Base-by-base conservation (phyloP, 352 stramenopile genomes). In the Globisporangium uncinulatum region DNA sequence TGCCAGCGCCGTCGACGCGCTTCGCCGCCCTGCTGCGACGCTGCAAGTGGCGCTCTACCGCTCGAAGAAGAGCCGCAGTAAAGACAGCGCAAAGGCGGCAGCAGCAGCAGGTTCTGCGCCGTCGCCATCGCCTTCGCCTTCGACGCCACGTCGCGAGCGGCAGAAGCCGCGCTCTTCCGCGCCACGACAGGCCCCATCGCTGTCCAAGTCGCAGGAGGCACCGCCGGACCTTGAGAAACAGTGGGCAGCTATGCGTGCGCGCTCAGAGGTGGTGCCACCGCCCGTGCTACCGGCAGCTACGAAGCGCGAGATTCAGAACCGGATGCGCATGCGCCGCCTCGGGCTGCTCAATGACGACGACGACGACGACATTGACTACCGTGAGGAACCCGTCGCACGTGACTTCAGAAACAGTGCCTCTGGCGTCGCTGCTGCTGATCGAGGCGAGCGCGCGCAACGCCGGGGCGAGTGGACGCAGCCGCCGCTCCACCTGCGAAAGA, bases 241-340 rank as follows among this genome's bases (percentile, higher is more conserved):
- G 34, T 85, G 75, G 75, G 58, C 56, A n/a, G 59, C 47, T 17
- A 76, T 85, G 73, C 75, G 75, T 34, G 46, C 51, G 43, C 63
- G 73, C 14, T 70, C 75, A 13, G 53, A 63, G 44, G 32, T 65
- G 9, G 57, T 76, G 46, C 71, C 67, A 2, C 66, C 70, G 6
- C 70, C 68, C 13, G 62, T 80, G 19, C 53, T 83, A n/a, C 63
- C 75, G 6, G 57, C 54, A 20, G 59, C 67, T 5, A 72, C 68
- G 21, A 71, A 71, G 49, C 73, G 74, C 31, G 70, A 77, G 54
- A 76, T 84, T 47, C 62, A 81, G 65, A 85, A 85, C 70, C 80
- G 74, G 56, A 67, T 73, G 45, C 76, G 76, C 29, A 87, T 87
- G 76, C 63, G 69, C 0, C 74, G 76, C 34, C 70, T 87, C 4